Percentiles rank a stretch among this genome's conserved stretches.
phyloP scores from a whole-genome alignment of 2,329 filamentous ascomycete species.

The Decorospora gaudefroyi region DNA sequence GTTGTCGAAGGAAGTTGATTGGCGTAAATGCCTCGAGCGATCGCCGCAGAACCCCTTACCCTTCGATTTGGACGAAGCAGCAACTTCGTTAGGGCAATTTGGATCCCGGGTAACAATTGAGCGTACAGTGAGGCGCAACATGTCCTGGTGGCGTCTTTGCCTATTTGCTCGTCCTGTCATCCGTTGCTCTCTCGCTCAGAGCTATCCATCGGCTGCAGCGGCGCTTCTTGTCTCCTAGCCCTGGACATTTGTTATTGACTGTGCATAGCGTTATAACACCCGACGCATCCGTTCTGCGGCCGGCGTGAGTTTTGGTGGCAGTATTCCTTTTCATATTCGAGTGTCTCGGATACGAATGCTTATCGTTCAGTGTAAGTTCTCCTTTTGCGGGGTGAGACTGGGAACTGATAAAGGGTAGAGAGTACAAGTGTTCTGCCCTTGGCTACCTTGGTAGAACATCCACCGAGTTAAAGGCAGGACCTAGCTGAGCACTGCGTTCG shows the following conservation, averaged over 20 bases:
- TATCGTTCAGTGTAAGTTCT: not conserved
- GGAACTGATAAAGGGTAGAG: not conserved
- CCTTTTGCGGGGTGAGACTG: not conserved
- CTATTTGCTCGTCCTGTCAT: not conserved
- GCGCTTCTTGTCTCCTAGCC: not conserved
- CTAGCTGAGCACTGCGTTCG: not conserved
- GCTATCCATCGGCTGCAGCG: slow-evolving; percentile 1
- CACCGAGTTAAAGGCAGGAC: no score
- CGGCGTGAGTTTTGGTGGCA: no score
- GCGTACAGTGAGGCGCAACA: not conserved
- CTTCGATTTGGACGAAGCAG: slow-evolving; percentile 3
- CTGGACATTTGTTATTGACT: not conserved
- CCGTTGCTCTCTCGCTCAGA: slow-evolving; percentile 1
- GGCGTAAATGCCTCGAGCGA: not conserved
- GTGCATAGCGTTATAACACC: slow-evolving; percentile 3
- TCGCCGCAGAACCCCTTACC: slow-evolving; percentile 6
- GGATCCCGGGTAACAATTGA: not conserved
- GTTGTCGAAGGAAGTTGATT: slow-evolving; percentile 5
- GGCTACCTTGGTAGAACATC: no score
- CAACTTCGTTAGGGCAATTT: not conserved
- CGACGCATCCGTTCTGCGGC: not conserved
- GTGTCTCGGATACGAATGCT: not conserved
- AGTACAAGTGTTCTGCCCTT: slow-evolving; percentile 3
- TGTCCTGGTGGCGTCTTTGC: slow-evolving; percentile 1
- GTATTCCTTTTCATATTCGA: not conserved